A percentile compares a stretch with the other conserved stretches of the same genome.
Evolutionary conservation across 805 yeast genomes (phyloP).

Genomic region (Blastobotrys robertii): DNA sequence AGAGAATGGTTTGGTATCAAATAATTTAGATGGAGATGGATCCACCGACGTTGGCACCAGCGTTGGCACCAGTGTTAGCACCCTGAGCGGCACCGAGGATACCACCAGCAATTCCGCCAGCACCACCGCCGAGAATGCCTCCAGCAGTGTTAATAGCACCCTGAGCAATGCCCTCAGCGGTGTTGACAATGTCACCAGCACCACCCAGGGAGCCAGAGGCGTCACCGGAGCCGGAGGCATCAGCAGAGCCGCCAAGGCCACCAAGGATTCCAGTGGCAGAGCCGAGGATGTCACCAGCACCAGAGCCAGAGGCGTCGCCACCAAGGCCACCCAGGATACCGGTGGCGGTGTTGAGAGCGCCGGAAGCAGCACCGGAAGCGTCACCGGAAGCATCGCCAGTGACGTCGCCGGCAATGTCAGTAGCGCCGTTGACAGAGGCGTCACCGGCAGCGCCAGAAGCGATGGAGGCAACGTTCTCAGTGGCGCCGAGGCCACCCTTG

Average conservation of each 20-base stretch:
- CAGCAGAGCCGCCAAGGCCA: background rate
- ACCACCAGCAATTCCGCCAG: no score
- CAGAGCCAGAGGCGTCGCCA: background rate
- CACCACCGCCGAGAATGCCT: constrained; percentile 1
- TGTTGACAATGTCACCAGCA: no score
- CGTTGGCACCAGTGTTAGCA: background rate
- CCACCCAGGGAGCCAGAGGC: no score
- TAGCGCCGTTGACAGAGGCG: constrained; percentile 1
- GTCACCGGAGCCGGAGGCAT: background rate
- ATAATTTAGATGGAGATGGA: no score
- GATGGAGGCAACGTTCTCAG: background rate
- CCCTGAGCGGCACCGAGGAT: constrained; percentile 4
- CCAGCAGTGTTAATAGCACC: constrained; percentile 1
- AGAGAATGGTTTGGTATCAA: no score
- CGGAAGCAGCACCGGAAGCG: background rate
- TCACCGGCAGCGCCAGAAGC: background rate
- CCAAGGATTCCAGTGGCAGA: background rate
- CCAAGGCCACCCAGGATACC: constrained; percentile 4
- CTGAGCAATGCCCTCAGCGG: no score
- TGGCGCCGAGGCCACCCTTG: no score
- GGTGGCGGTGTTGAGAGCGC: constrained; percentile 6
- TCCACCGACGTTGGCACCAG: no score
- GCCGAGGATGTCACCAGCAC: background rate
- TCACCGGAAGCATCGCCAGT: no score
- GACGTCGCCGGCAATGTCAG: background rate